Conservation (phyloP, 305 asterid species). For the Fraxinus nigra region DNA sequence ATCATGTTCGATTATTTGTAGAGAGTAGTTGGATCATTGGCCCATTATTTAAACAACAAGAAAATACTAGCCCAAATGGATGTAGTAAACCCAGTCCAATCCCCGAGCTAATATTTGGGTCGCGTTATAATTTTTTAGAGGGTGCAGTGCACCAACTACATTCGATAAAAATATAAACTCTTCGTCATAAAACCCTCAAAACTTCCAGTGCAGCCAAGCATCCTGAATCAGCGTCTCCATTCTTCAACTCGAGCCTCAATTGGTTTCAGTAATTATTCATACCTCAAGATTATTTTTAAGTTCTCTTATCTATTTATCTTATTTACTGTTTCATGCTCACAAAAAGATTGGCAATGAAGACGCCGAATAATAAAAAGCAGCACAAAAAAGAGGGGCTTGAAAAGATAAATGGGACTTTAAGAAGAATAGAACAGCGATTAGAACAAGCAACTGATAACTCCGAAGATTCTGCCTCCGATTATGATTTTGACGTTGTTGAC, state of each 20-base stretch:
- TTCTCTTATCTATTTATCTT: background rate
- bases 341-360: conserved; percentile 17
- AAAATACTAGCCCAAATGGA: too few species aligned
- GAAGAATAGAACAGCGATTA: conserved; percentile 29
- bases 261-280: background rate
- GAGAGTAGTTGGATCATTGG: too few species aligned
- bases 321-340: background rate
- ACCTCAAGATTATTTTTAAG: background rate
- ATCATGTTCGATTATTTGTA: too few species aligned
- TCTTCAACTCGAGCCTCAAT: background rate
- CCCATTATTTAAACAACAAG: too few species aligned
- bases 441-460: conserved; percentile 28
- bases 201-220: background rate
- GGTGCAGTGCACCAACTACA: background rate
- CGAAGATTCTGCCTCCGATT: conserved; percentile 43
- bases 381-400: conserved; percentile 21
- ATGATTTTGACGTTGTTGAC: conserved; percentile 33
- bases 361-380: conserved; percentile 18
- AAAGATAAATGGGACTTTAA: conserved; percentile 24
- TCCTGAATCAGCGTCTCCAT: background rate
- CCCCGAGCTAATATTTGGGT: too few species aligned
- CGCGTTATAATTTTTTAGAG: too few species aligned
- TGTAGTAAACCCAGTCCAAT: too few species aligned
- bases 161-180: background rate
- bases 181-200: background rate